phyloP scores from a whole-genome alignment of 768 basidiomycete genomes.

The Mycena floridula region DNA sequence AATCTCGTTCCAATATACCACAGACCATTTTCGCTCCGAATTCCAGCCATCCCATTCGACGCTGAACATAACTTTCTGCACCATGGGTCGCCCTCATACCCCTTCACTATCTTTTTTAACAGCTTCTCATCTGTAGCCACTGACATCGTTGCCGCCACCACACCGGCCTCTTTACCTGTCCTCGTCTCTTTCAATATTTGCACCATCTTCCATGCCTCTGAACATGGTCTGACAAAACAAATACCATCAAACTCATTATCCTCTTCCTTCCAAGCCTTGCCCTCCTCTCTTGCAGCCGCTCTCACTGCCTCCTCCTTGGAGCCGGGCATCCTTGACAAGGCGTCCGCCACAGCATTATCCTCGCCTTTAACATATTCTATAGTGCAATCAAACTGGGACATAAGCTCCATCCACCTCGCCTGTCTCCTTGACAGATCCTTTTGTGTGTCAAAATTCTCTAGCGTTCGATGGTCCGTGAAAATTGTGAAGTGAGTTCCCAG shows the following conservation, averaged over 20 bases:
- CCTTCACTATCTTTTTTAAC: neutral
- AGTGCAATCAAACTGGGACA: too few species aligned
- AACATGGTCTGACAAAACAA: neutral
- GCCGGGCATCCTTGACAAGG: constrained; percentile 20
- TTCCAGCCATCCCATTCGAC: too few species aligned
- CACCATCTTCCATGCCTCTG: neutral
- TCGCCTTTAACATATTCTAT: too few species aligned
- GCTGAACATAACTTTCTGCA: too few species aligned
- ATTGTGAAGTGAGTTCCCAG: constrained; percentile 16
- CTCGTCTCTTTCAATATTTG: too few species aligned
- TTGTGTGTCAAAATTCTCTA: constrained; percentile 22
- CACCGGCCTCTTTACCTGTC: neutral
- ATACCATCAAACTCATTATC: neutral
- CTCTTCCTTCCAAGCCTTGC: neutral
- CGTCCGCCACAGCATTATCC: constrained; percentile 26
- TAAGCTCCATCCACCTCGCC: constrained; percentile 9
- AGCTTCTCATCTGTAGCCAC: neutral
- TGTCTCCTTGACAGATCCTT: constrained; percentile 16
- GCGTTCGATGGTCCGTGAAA: too few species aligned
- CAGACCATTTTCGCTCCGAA: too few species aligned
- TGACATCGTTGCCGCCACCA: neutral
- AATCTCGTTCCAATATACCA: constrained; percentile 14
- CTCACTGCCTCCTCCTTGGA: neutral
- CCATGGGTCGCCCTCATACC: constrained; percentile 6
- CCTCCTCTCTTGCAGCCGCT: neutral